Conservation (phyloP, 495 filamentous ascomycete genomes). For the Wilcoxina mikolae region DNA sequence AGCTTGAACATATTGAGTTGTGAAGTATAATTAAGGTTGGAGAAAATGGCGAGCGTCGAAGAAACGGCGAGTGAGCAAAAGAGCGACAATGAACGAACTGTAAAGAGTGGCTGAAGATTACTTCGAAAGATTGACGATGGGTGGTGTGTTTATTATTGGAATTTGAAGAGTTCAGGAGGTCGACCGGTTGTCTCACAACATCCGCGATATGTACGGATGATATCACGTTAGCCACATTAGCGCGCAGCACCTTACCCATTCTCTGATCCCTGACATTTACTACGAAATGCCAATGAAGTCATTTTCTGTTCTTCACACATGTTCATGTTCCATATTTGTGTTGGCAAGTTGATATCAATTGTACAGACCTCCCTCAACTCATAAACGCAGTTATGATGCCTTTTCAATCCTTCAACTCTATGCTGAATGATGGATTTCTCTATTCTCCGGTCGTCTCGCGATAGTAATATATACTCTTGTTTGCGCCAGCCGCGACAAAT, state of each 20-base stretch:
- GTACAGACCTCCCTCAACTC: too few species aligned
- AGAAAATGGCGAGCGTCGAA: not conserved
- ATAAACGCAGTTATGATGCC: too few species aligned
- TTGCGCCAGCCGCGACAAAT: conserved; percentile 75
- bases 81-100: not conserved
- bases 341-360: too few species aligned
- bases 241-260: not conserved
- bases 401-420: too few species aligned
- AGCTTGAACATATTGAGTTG: conserved; percentile 1
- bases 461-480: conserved; percentile 70
- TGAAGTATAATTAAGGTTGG: not conserved
- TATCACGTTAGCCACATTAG: too few species aligned
- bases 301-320: too few species aligned
- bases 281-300: too few species aligned
- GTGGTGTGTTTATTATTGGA: conserved; percentile 1
- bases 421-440: too few species aligned
- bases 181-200: not conserved
- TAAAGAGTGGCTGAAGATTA: not conserved
- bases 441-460: conserved; percentile 71
- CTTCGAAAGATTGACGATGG: not conserved
- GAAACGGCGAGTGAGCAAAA: not conserved
- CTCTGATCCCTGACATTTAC: not conserved
- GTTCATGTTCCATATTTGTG: too few species aligned
- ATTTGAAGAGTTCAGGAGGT: conserved; percentile 1
- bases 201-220: too few species aligned